Percentiles rank a stretch among this genome's conserved stretches.
phyloP scores from a whole-genome alignment of 1,284 basidiomycete species.

The Cryptococcus jaspeensis region DNA sequence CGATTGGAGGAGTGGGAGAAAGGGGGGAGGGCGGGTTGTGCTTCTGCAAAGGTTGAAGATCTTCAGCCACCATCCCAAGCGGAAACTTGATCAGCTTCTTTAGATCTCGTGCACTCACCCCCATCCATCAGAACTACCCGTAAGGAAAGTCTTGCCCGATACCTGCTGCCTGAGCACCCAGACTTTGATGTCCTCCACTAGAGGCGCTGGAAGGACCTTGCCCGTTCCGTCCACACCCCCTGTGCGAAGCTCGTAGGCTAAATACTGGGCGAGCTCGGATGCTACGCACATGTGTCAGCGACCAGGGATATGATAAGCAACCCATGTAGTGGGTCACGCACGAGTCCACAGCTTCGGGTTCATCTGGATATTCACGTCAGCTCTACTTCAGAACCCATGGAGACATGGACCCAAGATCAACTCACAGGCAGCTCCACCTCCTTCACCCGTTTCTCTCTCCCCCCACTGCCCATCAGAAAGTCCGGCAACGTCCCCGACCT shows the following conservation, averaged over 20 bases:
- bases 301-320: not conserved
- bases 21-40: constrained; percentile 40
- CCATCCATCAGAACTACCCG: constrained; percentile 31
- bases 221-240: constrained; percentile 40
- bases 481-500: constrained; percentile 28
- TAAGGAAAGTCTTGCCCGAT: constrained; percentile 34
- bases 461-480: constrained; percentile 10
- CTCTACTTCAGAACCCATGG: not conserved
- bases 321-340: too few species aligned
- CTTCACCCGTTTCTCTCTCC: constrained; percentile 10
- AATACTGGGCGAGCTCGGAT: constrained; percentile 38
- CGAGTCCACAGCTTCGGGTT: constrained; percentile 41
- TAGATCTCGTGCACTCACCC: constrained; percentile 27
- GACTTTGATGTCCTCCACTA: constrained; percentile 29
- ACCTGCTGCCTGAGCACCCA: constrained; percentile 30
- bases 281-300: not conserved
- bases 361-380: constrained; percentile 19
- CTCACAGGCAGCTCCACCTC: constrained; percentile 22
- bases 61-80: too few species aligned
- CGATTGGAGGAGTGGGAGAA: constrained; percentile 38
- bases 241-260: constrained; percentile 33
- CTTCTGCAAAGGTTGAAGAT: constrained; percentile 6
- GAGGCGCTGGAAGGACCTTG: constrained; percentile 35
- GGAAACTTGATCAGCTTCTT: too few species aligned
- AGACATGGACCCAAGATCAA: not conserved